Evolutionary conservation across 345 rosid genomes (phyloP), one percentile per base, ranked within the genome.

Genomic region (Hibiscus mutabilis): DNA sequence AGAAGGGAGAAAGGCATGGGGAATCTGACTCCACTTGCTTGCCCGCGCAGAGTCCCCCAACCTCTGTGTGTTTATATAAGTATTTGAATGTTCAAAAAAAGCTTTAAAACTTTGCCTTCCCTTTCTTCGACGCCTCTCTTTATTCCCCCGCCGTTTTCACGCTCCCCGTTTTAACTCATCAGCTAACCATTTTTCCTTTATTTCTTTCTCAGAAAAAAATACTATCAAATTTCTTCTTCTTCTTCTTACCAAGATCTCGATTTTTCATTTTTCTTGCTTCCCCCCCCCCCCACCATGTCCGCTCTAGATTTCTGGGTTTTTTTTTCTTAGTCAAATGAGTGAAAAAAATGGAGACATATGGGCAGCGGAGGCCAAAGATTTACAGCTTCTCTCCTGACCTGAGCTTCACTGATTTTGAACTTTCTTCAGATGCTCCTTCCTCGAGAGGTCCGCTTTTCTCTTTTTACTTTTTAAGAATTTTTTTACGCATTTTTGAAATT

Each of bases 61-160:
- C 46, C 46, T 42, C 46, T 42, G 3, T 40, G 0, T 9, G 12
- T 40, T 40, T 8, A 40, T 42, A 2, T 11, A 14, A 42, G 24
- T 73, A 53, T 70, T 89, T 86, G 93, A 92, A 92, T 78, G 79
- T 92, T 89, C 86, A 42, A 42, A 87, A 92, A 87, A 80, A 67
- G 18, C 0, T 27, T 29, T 27, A 1, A 1, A 47, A 19, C 18
- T 31, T 58, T 29, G 22, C 16, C 66, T 56, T 29, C 72, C 27
- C 44, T 7, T 3, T 60, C 65, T 60, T 31, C 65, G 65, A 31
- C 65, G 42, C 21, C 22, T 51, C 56, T 51, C 19, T n/a, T 16
- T 51, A 16, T n/a, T 18, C 56, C 21, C 56, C 22, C 22, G 56
- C 56, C 56, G 56, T 53, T 52, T 0, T n/a, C 57, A 52, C 57